phyloP scores from a whole-genome alignment of 352 stramenopile genomes.

The Globisporangium lucens region DNA sequence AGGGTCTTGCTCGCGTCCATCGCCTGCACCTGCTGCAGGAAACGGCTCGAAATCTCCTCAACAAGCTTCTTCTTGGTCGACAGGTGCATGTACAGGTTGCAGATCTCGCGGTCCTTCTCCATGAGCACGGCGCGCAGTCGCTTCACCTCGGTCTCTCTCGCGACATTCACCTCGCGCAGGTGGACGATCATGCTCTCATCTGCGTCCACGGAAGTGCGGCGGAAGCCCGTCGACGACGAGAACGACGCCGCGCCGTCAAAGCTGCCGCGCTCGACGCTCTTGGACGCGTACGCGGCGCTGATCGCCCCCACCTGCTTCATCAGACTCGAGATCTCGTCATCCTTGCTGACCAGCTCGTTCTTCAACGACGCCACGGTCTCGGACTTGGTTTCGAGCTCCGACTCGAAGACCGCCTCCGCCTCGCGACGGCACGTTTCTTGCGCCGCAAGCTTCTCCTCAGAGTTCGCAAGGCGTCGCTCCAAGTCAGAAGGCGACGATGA shows the following conservation, averaged over 20 bases:
- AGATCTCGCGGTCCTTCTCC: slow-evolving; percentile 84
- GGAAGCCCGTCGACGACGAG: slow-evolving; percentile 10
- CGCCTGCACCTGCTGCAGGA: slow-evolving; percentile 50
- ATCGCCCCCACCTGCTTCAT: slow-evolving; percentile 20
- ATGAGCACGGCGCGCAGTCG: slow-evolving; percentile 44
- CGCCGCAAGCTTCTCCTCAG: slow-evolving; percentile 32
- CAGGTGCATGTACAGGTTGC: slow-evolving; percentile 71
- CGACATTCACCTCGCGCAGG: slow-evolving; percentile 29
- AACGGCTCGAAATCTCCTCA: slow-evolving; percentile 65
- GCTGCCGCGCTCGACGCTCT: slow-evolving; percentile 2
- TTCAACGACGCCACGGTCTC: slow-evolving; percentile 39
- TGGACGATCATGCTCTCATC: slow-evolving; percentile 20
- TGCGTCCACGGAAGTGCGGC: slow-evolving; percentile 1
- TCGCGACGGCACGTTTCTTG: slow-evolving; percentile 52
- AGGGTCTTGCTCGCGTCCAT: slow-evolving; percentile 14
- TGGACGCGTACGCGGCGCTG: slow-evolving; percentile 20
- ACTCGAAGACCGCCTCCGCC: slow-evolving; percentile 46
- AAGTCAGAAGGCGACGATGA: slow-evolving; percentile 25
- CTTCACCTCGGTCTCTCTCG: slow-evolving; percentile 42
- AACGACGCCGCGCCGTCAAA: slow-evolving; percentile 12
- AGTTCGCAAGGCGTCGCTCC: slow-evolving; percentile 32
- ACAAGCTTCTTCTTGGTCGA: slow-evolving; percentile 80
- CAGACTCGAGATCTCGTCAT: slow-evolving; percentile 13
- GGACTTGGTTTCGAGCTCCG: slow-evolving; percentile 36
- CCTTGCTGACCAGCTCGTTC: slow-evolving; percentile 20